Evolutionary conservation across 345 rosid genomes (phyloP).

Genomic region (Orychophragmus violaceus): DNA sequence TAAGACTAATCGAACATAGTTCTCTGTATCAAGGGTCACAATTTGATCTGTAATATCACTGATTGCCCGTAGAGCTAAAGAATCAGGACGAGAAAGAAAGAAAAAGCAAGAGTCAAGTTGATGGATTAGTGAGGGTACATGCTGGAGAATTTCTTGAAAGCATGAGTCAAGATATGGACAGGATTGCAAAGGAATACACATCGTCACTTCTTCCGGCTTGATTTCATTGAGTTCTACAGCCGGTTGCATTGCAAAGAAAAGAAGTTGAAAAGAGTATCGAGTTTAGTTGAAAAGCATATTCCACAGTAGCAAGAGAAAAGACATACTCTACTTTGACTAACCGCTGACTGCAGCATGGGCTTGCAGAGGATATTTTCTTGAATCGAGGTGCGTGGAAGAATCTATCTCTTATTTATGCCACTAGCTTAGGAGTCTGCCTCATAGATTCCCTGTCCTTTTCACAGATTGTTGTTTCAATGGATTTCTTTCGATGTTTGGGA

Average conservation of each 20-base stretch:
- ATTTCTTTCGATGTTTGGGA: constrained; percentile 14
- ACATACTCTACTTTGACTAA: constrained; percentile 20
- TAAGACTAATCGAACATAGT: too few relatives aligned
- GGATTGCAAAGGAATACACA: constrained; percentile 63
- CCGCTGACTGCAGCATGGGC: constrained; percentile 23
- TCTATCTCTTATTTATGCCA: constrained; percentile 1
- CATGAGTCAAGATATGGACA: constrained; percentile 74
- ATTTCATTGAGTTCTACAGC: constrained; percentile 90
- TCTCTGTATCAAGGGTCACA: not conserved
- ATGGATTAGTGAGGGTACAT: constrained; percentile 73
- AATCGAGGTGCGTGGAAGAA: constrained; percentile 20
- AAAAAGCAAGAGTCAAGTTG: constrained; percentile 48
- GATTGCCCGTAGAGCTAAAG: constrained; percentile 41
- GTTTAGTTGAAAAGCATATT: constrained; percentile 19
- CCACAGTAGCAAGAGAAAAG: constrained; percentile 22
- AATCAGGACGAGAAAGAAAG: constrained; percentile 49
- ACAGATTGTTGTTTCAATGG: constrained; percentile 2
- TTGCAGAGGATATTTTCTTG: constrained; percentile 16
- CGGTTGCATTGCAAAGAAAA: constrained; percentile 41
- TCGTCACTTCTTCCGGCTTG: constrained; percentile 79
- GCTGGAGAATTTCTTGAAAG: constrained; percentile 84
- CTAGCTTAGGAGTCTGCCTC: not conserved
- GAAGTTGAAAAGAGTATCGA: constrained; percentile 5
- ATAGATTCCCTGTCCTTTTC: not conserved
- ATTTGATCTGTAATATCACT: not conserved